Evolutionary conservation across 768 basidiomycete genomes (phyloP).

Genomic region (Jaapia argillacea): DNA sequence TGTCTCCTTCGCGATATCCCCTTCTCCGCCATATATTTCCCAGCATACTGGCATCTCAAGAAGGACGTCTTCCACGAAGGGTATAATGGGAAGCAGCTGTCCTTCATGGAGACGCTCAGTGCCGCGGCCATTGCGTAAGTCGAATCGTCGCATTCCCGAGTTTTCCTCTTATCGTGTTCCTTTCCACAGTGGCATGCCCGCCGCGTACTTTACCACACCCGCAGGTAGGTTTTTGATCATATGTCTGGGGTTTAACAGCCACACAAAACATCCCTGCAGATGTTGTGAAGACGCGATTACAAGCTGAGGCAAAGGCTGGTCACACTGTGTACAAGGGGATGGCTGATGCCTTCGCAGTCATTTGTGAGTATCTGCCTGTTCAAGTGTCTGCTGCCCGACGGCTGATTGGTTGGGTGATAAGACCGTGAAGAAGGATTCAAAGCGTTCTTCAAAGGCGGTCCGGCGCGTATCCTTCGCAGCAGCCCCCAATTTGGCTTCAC

Average conservation of each 20-base stretch:
- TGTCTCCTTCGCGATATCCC: slow-evolving; percentile 94
- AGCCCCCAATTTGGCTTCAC: slow-evolving; percentile 96
- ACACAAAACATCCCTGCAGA: slow-evolving; percentile 41
- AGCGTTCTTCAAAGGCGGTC: slow-evolving; percentile 88
- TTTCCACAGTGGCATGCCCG: slow-evolving; percentile 84
- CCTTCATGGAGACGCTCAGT: slow-evolving; percentile 80
- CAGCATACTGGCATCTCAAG: slow-evolving; percentile 83
- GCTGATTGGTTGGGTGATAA: slow-evolving; percentile 17
- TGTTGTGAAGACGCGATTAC: slow-evolving; percentile 94
- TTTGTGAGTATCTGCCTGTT: slow-evolving; percentile 57
- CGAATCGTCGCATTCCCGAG: not conserved
- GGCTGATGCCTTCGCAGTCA: slow-evolving; percentile 81
- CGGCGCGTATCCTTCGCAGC: slow-evolving; percentile 78
- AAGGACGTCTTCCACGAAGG: slow-evolving; percentile 94
- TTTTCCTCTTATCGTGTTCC: slow-evolving; percentile 3
- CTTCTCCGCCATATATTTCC: slow-evolving; percentile 91
- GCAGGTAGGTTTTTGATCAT: slow-evolving; percentile 42
- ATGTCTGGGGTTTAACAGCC: not conserved
- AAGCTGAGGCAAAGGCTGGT: slow-evolving; percentile 87
- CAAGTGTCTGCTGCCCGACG: not conserved
- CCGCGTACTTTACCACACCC: slow-evolving; percentile 88
- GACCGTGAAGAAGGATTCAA: slow-evolving; percentile 84
- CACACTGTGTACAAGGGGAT: slow-evolving; percentile 89
- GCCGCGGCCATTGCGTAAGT: slow-evolving; percentile 76
- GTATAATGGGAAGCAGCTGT: slow-evolving; percentile 86